phyloP scores from a whole-genome alignment of 225 moss, liverwort and hornwort species.

The Lunularia cruciata region DNA sequence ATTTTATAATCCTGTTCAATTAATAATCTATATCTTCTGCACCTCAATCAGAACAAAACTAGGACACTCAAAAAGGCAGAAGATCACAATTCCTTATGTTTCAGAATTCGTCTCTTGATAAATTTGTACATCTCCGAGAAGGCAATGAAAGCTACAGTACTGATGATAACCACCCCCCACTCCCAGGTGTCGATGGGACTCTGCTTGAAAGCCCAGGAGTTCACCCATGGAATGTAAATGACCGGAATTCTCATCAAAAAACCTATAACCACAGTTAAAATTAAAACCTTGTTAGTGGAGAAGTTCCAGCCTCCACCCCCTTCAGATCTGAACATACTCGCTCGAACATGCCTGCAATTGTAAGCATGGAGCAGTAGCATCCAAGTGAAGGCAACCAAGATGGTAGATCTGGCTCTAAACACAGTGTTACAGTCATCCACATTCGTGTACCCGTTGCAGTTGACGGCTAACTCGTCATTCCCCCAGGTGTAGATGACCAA shows the following conservation, averaged over 20 bases:
- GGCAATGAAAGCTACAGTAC: slow-evolving; percentile 27
- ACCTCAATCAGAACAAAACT: no score
- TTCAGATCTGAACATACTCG: slow-evolving; percentile 6
- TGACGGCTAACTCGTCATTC: background rate
- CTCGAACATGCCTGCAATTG: slow-evolving; percentile 46
- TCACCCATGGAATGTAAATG: slow-evolving; percentile 45
- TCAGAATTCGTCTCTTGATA: slow-evolving; percentile 36
- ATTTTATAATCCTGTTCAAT: no score
- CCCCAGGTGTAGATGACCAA: background rate
- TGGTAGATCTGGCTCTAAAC: slow-evolving; percentile 43
- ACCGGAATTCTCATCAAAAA: slow-evolving; percentile 36
- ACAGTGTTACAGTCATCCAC: slow-evolving; percentile 13
- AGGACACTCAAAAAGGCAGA: no score
- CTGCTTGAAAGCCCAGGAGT: slow-evolving; percentile 48
- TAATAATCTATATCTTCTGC: no score
- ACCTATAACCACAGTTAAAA: slow-evolving; percentile 39
- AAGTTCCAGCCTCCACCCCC: slow-evolving; percentile 1
- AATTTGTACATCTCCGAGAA: slow-evolving; percentile 48
- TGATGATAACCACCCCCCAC: slow-evolving; percentile 31
- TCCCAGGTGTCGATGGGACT: slow-evolving; percentile 38
- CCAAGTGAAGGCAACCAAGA: slow-evolving; percentile 47
- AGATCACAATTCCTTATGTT: background rate
- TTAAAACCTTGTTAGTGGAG: slow-evolving; percentile 29
- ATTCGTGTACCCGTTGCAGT: background rate
- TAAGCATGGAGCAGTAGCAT: slow-evolving; percentile 52